Evolutionary conservation across 257 asterid species (phyloP), one percentile per base, ranked within the genome.

Genomic region (Nicotiana sylvestris): DNA sequence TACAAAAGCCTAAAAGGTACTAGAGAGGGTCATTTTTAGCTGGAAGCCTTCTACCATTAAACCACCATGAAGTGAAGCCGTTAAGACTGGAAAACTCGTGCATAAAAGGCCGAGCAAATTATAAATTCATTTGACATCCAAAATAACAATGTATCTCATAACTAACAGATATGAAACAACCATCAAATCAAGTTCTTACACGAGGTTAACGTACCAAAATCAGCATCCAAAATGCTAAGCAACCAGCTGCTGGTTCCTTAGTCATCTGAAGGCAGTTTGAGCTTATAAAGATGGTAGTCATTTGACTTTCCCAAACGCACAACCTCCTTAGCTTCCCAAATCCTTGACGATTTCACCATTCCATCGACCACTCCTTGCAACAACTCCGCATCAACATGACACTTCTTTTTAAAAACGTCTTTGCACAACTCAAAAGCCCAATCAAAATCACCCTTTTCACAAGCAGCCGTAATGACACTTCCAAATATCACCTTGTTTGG

Each of bases 351-450:
- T 64, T 78, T 77, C 46, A 85, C 86, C 86, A 90, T 61, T 25
- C 81, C 86, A 83, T 90, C 89, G 18, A 90, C 92, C 35, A 84
- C 92, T 35, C 82, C 77, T 72, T 90, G 92, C 85, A 90, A 80
- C 77, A 86, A 32, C 56, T 51, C 55, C n/a, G 37, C 82, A 35
- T 85, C 87, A 80, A 84, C 89, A 66, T 77, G 51, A 68, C 83
- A 81, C 61, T 88, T 90, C 27, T 51, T 69, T 53, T 86, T 66
- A 12, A 89, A 87, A 76, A 90, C 56, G 49, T 82, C 89, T 67
- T 82, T 72, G 87, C 90, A 90, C 68, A 90, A 86, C 86, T 88
- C 86, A 55, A 82, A 64, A 15, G 84, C 86, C 89, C 90, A 88
- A 86, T 78, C 86, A 60, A 83, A 85, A 83, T 88, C 92, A 55